These are phyloP conservation scores for Mycotypha africana DNA, from an alignment of 371 early-diverging fungal genomes.

Conservation along the genomic window DNA sequence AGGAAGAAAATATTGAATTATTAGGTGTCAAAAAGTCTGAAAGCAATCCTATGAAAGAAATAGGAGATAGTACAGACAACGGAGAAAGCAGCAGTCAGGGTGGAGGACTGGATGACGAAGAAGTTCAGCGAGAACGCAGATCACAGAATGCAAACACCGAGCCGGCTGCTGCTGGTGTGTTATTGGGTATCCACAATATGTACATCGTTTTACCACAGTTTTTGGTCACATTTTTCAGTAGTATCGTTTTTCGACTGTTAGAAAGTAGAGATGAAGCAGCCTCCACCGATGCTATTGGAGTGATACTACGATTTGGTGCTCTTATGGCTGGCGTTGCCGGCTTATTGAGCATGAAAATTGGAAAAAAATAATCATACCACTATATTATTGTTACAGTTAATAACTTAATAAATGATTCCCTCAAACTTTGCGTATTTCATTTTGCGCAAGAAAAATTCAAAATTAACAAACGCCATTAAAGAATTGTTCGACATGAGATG, in stretches of 20 bases:
- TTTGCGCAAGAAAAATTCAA: no score
- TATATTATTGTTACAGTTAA: no score
- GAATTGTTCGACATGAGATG: no score
- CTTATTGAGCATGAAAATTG: slow-evolving; percentile 31
- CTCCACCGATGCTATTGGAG: slow-evolving; percentile 52
- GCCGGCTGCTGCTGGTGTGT: slow-evolving; percentile 63
- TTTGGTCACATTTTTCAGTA: slow-evolving; percentile 67
- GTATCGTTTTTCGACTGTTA: slow-evolving; percentile 67
- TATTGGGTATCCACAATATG: slow-evolving; percentile 93
- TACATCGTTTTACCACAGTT: slow-evolving; percentile 94
- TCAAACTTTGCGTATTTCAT: no score
- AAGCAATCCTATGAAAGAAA: background rate
- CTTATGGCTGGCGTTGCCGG: slow-evolving; percentile 60
- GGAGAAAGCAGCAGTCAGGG: background rate
- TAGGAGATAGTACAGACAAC: background rate
- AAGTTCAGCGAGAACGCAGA: background rate
- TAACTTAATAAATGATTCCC: no score
- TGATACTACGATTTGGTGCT: slow-evolving; percentile 58
- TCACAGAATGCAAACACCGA: background rate
- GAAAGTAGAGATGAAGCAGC: slow-evolving; percentile 34
- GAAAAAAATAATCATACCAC: no score
- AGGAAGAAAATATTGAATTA: slow-evolving; percentile 19
- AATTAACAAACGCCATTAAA: no score
- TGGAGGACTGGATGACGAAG: background rate
- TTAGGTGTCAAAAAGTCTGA: slow-evolving; percentile 2